These are phyloP conservation scores for Fusarium sterilihyphosum DNA, from an alignment of 2,329 filamentous ascomycete genomes.

Conservation along the genomic window DNA sequence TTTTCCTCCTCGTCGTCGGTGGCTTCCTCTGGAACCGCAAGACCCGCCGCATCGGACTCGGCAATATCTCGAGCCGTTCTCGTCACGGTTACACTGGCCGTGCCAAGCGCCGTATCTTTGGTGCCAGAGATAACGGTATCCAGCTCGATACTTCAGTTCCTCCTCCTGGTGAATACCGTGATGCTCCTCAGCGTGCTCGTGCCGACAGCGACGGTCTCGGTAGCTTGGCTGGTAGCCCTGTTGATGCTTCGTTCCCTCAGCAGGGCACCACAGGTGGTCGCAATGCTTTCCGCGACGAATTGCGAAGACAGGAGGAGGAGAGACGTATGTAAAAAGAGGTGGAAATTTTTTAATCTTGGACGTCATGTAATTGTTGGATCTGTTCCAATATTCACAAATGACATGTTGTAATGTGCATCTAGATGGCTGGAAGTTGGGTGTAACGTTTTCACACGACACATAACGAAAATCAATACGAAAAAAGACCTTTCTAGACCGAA, in stretches of 20 bases:
- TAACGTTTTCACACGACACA: constrained; percentile 38
- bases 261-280: constrained; percentile 47
- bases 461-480: constrained; percentile 40
- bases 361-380: neutral
- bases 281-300: constrained; percentile 62
- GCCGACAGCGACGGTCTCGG: constrained; percentile 60
- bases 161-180: constrained; percentile 47
- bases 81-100: constrained; percentile 57
- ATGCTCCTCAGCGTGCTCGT: constrained; percentile 45
- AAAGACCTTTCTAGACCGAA: constrained; percentile 26
- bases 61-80: constrained; percentile 61
- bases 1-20: constrained; percentile 61
- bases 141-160: constrained; percentile 54
- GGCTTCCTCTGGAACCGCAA: constrained; percentile 66
- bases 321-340: constrained; percentile 40
- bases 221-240: constrained; percentile 60
- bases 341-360: neutral
- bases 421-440: constrained; percentile 20
- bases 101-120: constrained; percentile 50
- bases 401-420: constrained; percentile 13
- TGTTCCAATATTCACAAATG: constrained; percentile 18
- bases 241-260: constrained; percentile 53
- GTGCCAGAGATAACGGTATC: constrained; percentile 53
- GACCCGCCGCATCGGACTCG: constrained; percentile 60
- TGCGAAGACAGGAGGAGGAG: constrained; percentile 58